A percentile compares a stretch with the other conserved stretches of the same genome.
Conservation (phyloP, 345 rosid genomes). For the Microcos paniculata region DNA sequence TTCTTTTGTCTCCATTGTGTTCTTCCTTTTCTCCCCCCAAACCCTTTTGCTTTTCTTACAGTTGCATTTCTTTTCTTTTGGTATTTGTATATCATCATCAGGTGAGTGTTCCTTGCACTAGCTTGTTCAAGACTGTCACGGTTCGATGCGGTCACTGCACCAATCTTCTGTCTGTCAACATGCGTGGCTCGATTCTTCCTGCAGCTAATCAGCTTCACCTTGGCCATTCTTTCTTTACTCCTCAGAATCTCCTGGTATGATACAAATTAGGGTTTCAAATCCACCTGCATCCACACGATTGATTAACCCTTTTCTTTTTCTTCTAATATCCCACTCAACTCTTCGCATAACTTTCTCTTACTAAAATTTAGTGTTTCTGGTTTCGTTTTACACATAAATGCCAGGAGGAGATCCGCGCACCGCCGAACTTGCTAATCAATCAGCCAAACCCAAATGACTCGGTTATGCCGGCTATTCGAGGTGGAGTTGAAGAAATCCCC, state of each 20-base stretch:
- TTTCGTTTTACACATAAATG: not conserved
- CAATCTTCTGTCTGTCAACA: constrained; percentile 81
- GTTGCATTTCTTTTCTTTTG: not conserved
- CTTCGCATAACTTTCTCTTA: not conserved
- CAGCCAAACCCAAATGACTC: constrained; percentile 58
- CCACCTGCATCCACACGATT: too few relatives aligned
- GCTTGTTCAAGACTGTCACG: constrained; percentile 93
- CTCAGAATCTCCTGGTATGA: constrained; percentile 71
- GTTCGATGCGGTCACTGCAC: constrained; percentile 97
- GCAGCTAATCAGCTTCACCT: constrained; percentile 74
- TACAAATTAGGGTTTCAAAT: too few relatives aligned
- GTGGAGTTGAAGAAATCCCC: constrained; percentile 58
- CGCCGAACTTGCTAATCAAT: constrained; percentile 62
- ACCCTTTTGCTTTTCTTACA: not conserved
- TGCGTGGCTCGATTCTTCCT: constrained; percentile 67
- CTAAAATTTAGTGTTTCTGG: not conserved
- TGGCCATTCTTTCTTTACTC: constrained; percentile 66
- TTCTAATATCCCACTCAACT: not conserved
- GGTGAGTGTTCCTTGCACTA: constrained; percentile 97
- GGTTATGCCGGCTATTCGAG: constrained; percentile 51
- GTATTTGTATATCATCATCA: constrained; percentile 18
- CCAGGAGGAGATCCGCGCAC: constrained; percentile 83
- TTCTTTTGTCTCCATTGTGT: constrained; percentile 8
- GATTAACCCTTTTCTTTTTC: not conserved
- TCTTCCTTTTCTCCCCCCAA: not conserved